These are phyloP conservation scores for Apiotrichum sp. DNA, from an alignment of 1,284 basidiomycete species.

Conservation along the genomic window DNA sequence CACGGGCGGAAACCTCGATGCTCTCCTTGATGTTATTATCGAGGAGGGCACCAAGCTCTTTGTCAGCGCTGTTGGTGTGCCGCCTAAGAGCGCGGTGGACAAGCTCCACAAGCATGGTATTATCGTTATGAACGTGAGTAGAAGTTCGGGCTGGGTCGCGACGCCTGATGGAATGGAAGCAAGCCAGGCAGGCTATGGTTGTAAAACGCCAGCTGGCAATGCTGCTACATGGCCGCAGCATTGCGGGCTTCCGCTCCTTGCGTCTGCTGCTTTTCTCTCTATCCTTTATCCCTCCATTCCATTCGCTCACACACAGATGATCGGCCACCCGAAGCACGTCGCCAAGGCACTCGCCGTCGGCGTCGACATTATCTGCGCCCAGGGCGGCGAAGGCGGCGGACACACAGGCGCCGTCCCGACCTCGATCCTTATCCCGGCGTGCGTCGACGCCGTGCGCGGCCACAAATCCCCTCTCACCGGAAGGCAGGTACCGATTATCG, in stretches of 20 bases:
- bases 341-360: slow-evolving; percentile 70
- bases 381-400: slow-evolving; percentile 80
- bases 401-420: slow-evolving; percentile 46
- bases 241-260: too few relatives aligned
- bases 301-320: slow-evolving; percentile 52
- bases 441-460: slow-evolving; percentile 71
- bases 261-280: too few relatives aligned
- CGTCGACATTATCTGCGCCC: slow-evolving; percentile 81
- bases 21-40: slow-evolving; percentile 77
- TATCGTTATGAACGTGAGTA: slow-evolving; percentile 65
- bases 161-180: too few relatives aligned
- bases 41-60: slow-evolving; percentile 75
- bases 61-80: slow-evolving; percentile 73
- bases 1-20: slow-evolving; percentile 63
- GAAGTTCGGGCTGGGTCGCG: too few relatives aligned
- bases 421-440: slow-evolving; percentile 55
- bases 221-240: too few relatives aligned
- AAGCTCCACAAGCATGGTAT: slow-evolving; percentile 72
- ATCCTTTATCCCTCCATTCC: too few relatives aligned
- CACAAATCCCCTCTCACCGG: slow-evolving; percentile 70
- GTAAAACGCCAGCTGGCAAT: too few relatives aligned
- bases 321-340: slow-evolving; percentile 82
- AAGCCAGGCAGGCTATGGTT: too few relatives aligned
- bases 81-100: slow-evolving; percentile 69
- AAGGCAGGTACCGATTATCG: slow-evolving; percentile 71